Evolutionary conservation across 129 eudicot genomes (phyloP).

Genomic region (Scalesia atractyloides): DNA sequence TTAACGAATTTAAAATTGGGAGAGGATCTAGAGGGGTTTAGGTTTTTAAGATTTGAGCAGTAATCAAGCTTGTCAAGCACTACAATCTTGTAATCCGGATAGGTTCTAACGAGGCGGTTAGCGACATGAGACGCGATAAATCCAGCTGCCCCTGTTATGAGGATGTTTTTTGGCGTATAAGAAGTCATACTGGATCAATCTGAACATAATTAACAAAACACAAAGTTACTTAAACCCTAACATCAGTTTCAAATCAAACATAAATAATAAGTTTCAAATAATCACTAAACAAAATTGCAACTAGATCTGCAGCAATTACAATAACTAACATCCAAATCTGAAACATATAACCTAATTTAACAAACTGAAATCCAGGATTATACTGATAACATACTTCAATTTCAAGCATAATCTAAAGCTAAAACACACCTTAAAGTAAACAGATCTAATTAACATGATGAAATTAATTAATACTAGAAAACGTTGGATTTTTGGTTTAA

Average conservation of each 20-base stretch:
- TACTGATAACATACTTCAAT: no score
- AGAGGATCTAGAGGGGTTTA: conserved; percentile 29
- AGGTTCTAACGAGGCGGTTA: background rate
- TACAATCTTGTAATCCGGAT: conserved; percentile 18
- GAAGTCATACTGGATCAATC: background rate
- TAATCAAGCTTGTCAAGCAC: conserved; percentile 41
- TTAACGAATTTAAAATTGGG: background rate
- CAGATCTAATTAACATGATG: background rate
- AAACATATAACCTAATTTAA: no score
- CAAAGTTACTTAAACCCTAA: background rate
- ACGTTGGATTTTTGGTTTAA: no score
- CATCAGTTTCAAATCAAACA: no score
- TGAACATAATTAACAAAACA: background rate
- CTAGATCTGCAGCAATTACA: no score
- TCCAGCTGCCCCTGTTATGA: no score
- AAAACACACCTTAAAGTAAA: background rate
- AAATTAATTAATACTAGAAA: no score
- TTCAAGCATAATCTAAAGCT: background rate
- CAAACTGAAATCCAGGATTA: no score
- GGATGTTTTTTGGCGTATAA: background rate
- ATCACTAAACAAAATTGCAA: no score
- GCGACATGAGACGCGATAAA: no score
- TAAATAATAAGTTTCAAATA: no score
- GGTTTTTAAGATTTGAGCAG: conserved; percentile 36
- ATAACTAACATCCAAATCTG: no score